These are phyloP conservation scores for Erythrophleum fordii DNA, from an alignment of 306 rosid genomes.

Conservation along the genomic window DNA sequence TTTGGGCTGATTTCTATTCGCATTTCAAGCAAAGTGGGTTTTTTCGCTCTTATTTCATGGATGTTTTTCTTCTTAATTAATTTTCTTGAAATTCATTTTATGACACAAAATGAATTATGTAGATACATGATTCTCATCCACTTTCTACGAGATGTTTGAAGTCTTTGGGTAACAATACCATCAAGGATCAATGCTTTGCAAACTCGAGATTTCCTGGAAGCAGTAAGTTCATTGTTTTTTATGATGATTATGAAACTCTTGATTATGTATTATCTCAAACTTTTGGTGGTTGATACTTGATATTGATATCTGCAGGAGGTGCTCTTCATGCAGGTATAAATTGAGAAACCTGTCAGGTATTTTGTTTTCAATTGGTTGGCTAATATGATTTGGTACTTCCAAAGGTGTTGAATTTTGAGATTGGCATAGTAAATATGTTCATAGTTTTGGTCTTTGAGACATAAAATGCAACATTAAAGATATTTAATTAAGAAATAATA, in stretches of 20 bases:
- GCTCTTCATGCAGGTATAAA: slow-evolving; percentile 78
- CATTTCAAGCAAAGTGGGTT: slow-evolving; percentile 83
- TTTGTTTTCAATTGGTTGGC: slow-evolving; percentile 7
- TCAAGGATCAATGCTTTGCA: slow-evolving; percentile 77
- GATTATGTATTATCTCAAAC: slow-evolving; percentile 6
- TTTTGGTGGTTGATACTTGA: slow-evolving; percentile 31
- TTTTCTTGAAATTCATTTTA: background rate
- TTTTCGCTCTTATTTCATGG: background rate
- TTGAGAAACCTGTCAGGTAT: slow-evolving; percentile 32
- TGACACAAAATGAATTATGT: background rate
- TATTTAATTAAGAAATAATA: too few species aligned
- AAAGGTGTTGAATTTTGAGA: slow-evolving; percentile 83
- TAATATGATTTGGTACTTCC: slow-evolving; percentile 34
- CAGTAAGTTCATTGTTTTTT: slow-evolving; percentile 49
- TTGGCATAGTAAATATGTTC: slow-evolving; percentile 69
- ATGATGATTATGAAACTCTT: background rate
- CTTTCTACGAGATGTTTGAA: slow-evolving; percentile 61
- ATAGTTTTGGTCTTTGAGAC: too few species aligned
- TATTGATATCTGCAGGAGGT: slow-evolving; percentile 60
- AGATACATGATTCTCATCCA: slow-evolving; percentile 70
- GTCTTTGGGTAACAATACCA: slow-evolving; percentile 61
- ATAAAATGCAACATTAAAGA: too few species aligned
- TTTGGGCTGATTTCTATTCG: slow-evolving; percentile 80
- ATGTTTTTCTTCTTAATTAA: background rate
- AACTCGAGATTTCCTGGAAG: slow-evolving; percentile 74